Conservation (phyloP, 2,329 filamentous ascomycete species). For the Colletotrichum eleusines region DNA sequence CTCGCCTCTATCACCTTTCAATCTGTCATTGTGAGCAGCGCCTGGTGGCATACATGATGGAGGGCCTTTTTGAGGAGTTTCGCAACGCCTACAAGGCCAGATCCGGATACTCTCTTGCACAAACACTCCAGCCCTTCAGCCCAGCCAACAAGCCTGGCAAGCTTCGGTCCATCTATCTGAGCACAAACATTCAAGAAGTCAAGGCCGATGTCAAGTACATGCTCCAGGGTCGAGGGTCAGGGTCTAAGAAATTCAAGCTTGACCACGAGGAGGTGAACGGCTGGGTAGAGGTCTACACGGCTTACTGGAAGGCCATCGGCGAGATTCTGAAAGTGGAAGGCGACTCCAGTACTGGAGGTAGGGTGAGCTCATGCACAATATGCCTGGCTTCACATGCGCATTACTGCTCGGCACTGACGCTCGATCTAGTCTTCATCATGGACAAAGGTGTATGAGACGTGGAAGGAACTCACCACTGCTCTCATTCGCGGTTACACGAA, state of each 20-base stretch:
- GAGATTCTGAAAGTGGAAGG: slow-evolving; percentile 78
- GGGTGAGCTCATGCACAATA: slow-evolving; percentile 45
- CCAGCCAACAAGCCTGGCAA: slow-evolving; percentile 72
- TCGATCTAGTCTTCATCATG: slow-evolving; percentile 66
- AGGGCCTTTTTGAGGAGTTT: slow-evolving; percentile 80
- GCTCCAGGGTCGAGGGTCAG: slow-evolving; percentile 63
- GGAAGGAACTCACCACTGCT: slow-evolving; percentile 85
- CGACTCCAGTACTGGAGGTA: slow-evolving; percentile 50
- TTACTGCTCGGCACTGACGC: not conserved
- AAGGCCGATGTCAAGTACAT: slow-evolving; percentile 80
- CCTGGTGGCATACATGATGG: slow-evolving; percentile 65
- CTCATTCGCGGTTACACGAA: slow-evolving; percentile 86
- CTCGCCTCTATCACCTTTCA: not conserved
- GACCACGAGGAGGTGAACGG: slow-evolving; percentile 76
- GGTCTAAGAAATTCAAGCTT: slow-evolving; percentile 64
- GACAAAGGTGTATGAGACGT: slow-evolving; percentile 86
- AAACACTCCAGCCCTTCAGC: slow-evolving; percentile 79
- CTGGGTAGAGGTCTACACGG: slow-evolving; percentile 89
- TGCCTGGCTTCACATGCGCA: not conserved
- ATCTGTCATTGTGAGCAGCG: not conserved
- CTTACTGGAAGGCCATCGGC: slow-evolving; percentile 86
- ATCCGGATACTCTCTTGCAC: slow-evolving; percentile 80
- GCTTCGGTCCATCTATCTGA: slow-evolving; percentile 77
- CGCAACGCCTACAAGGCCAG: slow-evolving; percentile 72
- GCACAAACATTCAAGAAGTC: slow-evolving; percentile 74